Evolutionary conservation across 257 asterid genomes (phyloP), one percentile per base, ranked within the genome.

Genomic region (Marsdenia floribunda): DNA sequence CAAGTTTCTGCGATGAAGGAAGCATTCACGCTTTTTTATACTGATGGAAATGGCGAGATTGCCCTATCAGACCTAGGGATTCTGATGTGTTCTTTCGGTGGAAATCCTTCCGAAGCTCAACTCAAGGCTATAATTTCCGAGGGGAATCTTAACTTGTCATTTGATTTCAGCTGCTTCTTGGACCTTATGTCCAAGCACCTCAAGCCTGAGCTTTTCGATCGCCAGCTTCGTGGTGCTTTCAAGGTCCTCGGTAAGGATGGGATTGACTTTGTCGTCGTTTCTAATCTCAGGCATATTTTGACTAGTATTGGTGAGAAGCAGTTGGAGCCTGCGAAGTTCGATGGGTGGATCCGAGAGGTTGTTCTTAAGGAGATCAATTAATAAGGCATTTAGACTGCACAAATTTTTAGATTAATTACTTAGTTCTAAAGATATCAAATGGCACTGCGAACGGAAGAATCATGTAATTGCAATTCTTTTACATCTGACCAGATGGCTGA

Each of bases 321-420:
- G n/a, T n/a, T 92, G 74, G 97, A 92, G 86, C 94, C 93, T 2
- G 90, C 94, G 15, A 96, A 93, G 85, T 89, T 93, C 61, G 98
- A 93, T 54, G 98, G 91, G 86, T 93, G 98, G 98, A 93, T 93
- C 93, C 96, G 98, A 7, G 98, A 93, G 85, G 97, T 93, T n/a
- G 96, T n/a, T n/a, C n/a, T n/a, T n/a, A n/a, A n/a, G n/a, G n/a
- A n/a, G n/a, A n/a, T n/a, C n/a, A n/a, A n/a, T n/a, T n/a, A n/a
- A n/a, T n/a, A n/a, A 54, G n/a, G 59, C 65, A 60, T 3, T 24
- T 18, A 2, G 9, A 16, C 38, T 59, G 66, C 37, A 24, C 18
- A 59, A 7, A 6, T 5, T 44, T 7, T 59, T 59, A 11, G 26
- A 59, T 2, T 11, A 59, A 11, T 26, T 59, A 44, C 49, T 59